These are phyloP conservation scores for Botryotinia narcissicola DNA, from an alignment of 2,329 filamentous ascomycete species.

Conservation along the genomic window DNA sequence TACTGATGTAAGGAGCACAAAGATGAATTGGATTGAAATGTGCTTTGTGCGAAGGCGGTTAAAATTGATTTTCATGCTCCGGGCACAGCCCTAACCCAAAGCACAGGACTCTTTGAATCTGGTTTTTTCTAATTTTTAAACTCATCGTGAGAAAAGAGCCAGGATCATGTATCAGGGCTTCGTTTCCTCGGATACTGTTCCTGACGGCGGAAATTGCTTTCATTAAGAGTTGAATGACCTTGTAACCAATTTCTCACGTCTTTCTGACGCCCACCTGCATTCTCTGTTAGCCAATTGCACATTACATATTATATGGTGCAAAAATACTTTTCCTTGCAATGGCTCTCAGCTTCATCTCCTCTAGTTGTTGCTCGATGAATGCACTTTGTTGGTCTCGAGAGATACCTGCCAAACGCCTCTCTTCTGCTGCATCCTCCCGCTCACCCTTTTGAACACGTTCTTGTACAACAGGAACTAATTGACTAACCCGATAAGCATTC, in stretches of 20 bases:
- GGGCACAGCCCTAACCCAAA: slow-evolving; percentile 10
- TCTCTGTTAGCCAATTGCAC: background rate
- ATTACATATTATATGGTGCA: background rate
- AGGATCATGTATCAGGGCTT: slow-evolving; percentile 9
- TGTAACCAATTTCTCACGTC: slow-evolving; percentile 15
- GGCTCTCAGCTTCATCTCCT: slow-evolving; percentile 7
- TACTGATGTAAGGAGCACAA: slow-evolving; percentile 3
- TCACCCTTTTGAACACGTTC: slow-evolving; percentile 8
- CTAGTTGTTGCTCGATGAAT: slow-evolving; percentile 9
- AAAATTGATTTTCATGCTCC: slow-evolving; percentile 11
- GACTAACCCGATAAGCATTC: slow-evolving; percentile 2
- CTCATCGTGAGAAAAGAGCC: slow-evolving; percentile 2
- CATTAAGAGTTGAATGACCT: background rate
- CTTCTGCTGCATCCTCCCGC: slow-evolving; percentile 10
- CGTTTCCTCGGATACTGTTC: background rate
- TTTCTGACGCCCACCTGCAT: slow-evolving; percentile 5
- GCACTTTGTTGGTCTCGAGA: slow-evolving; percentile 8
- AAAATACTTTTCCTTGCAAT: slow-evolving; percentile 7
- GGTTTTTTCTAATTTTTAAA: slow-evolving; percentile 2
- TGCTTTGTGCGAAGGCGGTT: background rate
- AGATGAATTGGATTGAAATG: background rate
- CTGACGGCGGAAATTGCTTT: slow-evolving; percentile 6
- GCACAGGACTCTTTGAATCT: background rate
- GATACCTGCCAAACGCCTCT: slow-evolving; percentile 5
- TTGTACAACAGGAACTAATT: slow-evolving; percentile 15